Evolutionary conservation across 441 rosid species (phyloP), one percentile per base, ranked within the genome.

Genomic region (Theobroma grandiflorum): DNA sequence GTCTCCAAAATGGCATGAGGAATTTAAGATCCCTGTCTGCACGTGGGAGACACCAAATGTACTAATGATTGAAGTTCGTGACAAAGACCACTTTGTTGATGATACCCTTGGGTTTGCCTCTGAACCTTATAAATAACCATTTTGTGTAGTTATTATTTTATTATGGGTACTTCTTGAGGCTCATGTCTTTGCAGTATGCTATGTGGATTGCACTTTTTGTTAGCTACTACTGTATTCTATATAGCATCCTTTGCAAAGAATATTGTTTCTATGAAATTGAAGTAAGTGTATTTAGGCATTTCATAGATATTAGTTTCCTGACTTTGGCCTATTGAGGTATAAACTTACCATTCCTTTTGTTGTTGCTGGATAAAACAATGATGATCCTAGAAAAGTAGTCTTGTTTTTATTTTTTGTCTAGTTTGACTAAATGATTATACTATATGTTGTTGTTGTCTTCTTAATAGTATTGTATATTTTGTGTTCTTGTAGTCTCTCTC

Each of bases 1-100:
- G 81, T 38, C 89, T 82, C 99, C 99, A 18, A 95, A 90, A 82
- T 95, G 99, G 99, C 93, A 81, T 0, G 99, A 97, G 85, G 97
- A 92, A 74, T 97, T 91, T 75, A 89, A 84, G 85, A 85, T 97
- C 75, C 99, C 99, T 63, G 84, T 97, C 42, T 78, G 84, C 74
- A 80, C 95, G 40, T 95, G 99, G 99, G 98, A 91, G 50, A 78
- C 90, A 9, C 81, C 90, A 31, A 95, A 89, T 75, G 38, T 88
- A n/a, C 89, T 97, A 47, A 71, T 74, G 63, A 88, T 97, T 80
- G 94, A 94, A 89, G 98, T 95, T 81, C 76, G 84, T 78, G 98
- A 95, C 87, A 92, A 97, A 83, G 99, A 97, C 85, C 89, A 85
- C 65, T 91, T 93, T 20, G 83, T 90, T 49, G 99, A 96, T 82